Evolutionary conservation across 805 yeast species (phyloP).

Genomic region (Kodamaea neixiangensis): DNA sequence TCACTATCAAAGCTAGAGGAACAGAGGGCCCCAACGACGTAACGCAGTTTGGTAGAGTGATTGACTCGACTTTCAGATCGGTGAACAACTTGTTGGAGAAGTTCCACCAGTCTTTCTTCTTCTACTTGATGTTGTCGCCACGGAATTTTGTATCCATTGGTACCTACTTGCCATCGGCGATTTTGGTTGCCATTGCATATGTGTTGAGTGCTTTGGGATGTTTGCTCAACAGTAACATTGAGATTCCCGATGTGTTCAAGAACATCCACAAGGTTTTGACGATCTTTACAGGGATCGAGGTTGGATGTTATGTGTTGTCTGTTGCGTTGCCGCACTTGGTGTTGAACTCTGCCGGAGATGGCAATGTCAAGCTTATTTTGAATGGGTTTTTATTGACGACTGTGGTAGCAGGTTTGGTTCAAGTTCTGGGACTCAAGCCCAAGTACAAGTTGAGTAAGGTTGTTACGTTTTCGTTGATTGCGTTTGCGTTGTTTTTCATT

Average conservation of each 20-base stretch:
- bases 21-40: conserved; percentile 64
- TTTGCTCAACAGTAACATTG: conserved; percentile 46
- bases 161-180: conserved; percentile 86
- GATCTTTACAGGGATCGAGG: conserved; percentile 30
- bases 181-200: conserved; percentile 66
- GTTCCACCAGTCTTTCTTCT: conserved; percentile 96
- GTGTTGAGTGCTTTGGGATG: conserved; percentile 67
- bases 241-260: conserved; percentile 21
- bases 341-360: conserved; percentile 12
- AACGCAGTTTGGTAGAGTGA: conserved; percentile 87
- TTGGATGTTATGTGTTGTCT: conserved; percentile 23
- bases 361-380: conserved; percentile 18
- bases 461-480: conserved; percentile 30
- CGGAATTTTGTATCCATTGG: conserved; percentile 87
- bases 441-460: conserved; percentile 19
- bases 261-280: conserved; percentile 27
- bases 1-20: conserved; percentile 74
- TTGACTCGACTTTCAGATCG: conserved; percentile 85
- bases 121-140: conserved; percentile 81
- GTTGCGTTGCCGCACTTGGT: conserved; percentile 28
- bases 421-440: conserved; percentile 4
- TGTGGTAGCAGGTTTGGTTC: conserved; percentile 19
- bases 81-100: conserved; percentile 91
- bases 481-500: conserved; percentile 55
- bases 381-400: conserved; percentile 17